phyloP scores from a whole-genome alignment of 139 green algal genomes.

The Chlorella sp. region DNA sequence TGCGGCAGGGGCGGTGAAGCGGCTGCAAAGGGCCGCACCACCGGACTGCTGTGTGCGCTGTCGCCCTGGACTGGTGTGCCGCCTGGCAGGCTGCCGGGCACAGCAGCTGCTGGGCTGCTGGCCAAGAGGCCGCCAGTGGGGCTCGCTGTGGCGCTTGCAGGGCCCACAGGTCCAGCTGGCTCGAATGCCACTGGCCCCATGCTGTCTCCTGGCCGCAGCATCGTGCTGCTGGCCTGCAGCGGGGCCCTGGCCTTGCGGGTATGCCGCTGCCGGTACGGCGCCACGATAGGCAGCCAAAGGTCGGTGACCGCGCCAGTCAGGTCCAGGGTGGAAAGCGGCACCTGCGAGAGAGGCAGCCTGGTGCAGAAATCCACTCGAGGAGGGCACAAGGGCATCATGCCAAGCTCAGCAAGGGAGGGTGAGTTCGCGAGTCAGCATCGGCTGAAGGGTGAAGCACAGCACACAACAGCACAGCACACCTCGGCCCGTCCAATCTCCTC shows the following conservation, averaged over 20 bases:
- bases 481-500: slow-evolving; percentile 20
- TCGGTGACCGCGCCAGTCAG: slow-evolving; percentile 8
- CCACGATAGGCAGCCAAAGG: slow-evolving; percentile 20
- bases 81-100: background rate
- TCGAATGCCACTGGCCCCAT: background rate
- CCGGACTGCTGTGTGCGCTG: background rate
- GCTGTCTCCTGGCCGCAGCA: background rate
- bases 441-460: too few relatives aligned
- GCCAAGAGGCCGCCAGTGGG: background rate
- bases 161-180: background rate
- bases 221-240: background rate
- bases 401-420: too few relatives aligned
- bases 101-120: background rate
- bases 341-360: too few relatives aligned
- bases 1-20: background rate
- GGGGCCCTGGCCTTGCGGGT: background rate
- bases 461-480: background rate
- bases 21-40: background rate
- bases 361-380: too few relatives aligned
- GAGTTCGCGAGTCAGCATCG: too few relatives aligned
- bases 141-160: background rate
- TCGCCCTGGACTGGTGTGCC: background rate
- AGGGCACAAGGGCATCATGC: too few relatives aligned
- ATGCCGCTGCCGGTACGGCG: background rate
- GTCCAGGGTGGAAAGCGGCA: slow-evolving; percentile 35